These are phyloP conservation scores for Eragrostis tef DNA, from an alignment of 202 grass and related monocot genomes.

Conservation along the genomic window DNA sequence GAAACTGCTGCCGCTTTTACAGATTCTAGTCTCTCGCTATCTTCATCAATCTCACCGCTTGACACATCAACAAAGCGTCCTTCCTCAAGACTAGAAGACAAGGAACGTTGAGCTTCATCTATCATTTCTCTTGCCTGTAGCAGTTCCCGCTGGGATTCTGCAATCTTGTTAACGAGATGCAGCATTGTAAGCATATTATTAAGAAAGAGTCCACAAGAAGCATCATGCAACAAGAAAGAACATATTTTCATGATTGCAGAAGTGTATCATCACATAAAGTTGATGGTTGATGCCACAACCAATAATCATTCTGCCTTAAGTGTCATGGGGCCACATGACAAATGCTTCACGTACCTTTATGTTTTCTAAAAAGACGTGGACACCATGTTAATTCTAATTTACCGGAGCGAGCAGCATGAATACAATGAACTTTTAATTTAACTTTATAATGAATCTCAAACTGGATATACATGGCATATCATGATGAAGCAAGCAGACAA, in stretches of 20 bases:
- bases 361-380: constrained; percentile 30
- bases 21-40: constrained; percentile 78
- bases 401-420: constrained; percentile 10
- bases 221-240: constrained; percentile 43
- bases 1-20: constrained; percentile 76
- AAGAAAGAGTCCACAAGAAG: constrained; percentile 9
- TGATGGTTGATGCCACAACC: constrained; percentile 42
- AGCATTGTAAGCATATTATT: constrained; percentile 34
- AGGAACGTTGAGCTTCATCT: constrained; percentile 66
- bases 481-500: constrained; percentile 30
- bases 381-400: constrained; percentile 9
- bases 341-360: constrained; percentile 36
- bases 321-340: constrained; percentile 27
- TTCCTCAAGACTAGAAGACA: constrained; percentile 60
- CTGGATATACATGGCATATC: constrained; percentile 20
- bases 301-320: constrained; percentile 41
- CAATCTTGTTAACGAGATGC: constrained; percentile 58
- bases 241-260: constrained; percentile 35
- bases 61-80: constrained; percentile 41
- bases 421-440: background rate
- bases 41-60: constrained; percentile 53
- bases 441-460: constrained; percentile 20
- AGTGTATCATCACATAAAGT: constrained; percentile 36
- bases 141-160: constrained; percentile 77
- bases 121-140: constrained; percentile 78